Base-by-base conservation (phyloP, 306 rosid species). In the Sicyos edulis region DNA sequence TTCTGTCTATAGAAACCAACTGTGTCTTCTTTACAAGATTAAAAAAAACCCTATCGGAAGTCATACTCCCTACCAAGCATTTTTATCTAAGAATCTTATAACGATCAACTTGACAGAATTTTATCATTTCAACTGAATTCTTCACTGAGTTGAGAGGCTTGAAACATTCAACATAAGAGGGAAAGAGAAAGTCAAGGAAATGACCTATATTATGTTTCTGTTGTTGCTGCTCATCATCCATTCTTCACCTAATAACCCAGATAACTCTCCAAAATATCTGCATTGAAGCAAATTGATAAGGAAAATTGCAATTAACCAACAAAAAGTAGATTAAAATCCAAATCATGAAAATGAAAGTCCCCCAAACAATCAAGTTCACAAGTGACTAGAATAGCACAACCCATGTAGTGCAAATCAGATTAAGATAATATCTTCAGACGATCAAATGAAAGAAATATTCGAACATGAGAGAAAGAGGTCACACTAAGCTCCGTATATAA, bases 171-270 rank as follows among this genome's bases (percentile, higher is more conserved):
- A 37, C 42, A 37, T 37, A 37, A 37, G 4, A 37, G 7, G 42
- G 7, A 4, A 37, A 37, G 7, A 37, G 42, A 37, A 37, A 37
- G 42, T 65, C 15, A 5, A 45, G 21, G 69, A 73, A 58, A 58
- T 58, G 10, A 73, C 76, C 76, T 42, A 14, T 34, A 40, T 21
- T 17, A 10, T 58, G 76, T 13, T 12, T 57, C 76, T 73, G 65
- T 15, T 73, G 67, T 53, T 58, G 69, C 76, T 57, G 68, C 10
- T 17, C 66, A 7, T 22, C 69, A 0, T 73, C 76, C 76, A 73
- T 73, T 21, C 37, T 73, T 57, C 67, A 54, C 37, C n/a, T 21
- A 51, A 65, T 20, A 67, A 47, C 34, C 55, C 26, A 66, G 54
- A 20, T 19, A 6, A 45, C 17, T 5, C 72, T 6, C 40, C 55